Conservation (phyloP, 495 filamentous ascomycete genomes). For the Penicillium subrubescens region DNA sequence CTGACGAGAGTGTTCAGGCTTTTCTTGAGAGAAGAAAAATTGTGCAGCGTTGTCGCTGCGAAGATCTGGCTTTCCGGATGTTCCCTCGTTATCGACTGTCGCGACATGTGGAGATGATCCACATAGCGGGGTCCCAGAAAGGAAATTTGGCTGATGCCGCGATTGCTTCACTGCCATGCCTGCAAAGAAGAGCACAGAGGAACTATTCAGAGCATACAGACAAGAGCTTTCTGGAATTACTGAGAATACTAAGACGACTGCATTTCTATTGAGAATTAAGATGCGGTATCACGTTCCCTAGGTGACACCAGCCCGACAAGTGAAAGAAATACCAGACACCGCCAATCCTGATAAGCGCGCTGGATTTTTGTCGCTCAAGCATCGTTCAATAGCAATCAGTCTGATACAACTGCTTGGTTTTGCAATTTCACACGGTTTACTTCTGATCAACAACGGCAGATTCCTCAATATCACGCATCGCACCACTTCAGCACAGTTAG, state of each 20-base stretch:
- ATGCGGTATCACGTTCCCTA: too few species aligned
- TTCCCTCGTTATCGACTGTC: neutral
- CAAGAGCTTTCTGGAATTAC: neutral
- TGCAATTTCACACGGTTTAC: neutral
- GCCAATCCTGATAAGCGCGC: neutral
- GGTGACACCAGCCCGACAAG: too few species aligned
- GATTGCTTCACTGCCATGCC: neutral
- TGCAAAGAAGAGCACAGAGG: neutral
- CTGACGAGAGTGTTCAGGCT: neutral
- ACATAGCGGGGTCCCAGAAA: neutral
- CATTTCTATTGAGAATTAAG: too few species aligned
- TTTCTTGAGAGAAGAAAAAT: neutral
- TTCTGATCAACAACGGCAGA: neutral
- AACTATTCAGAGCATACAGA: neutral
- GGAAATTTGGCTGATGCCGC: neutral
- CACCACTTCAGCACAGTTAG: neutral
- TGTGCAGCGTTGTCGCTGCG: neutral
- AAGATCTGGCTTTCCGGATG: neutral
- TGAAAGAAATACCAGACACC: neutral
- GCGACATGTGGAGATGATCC: neutral
- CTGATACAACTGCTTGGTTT: neutral
- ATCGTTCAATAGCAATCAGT: too few species aligned
- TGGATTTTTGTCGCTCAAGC: neutral
- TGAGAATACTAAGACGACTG: too few species aligned
- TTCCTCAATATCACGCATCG: constrained; percentile 1